A percentile compares a stretch with the other conserved stretches of the same genome.
Evolutionary conservation across 2,329 filamentous ascomycete species (phyloP).

Genomic region (Rhynchosporium agropyri): DNA sequence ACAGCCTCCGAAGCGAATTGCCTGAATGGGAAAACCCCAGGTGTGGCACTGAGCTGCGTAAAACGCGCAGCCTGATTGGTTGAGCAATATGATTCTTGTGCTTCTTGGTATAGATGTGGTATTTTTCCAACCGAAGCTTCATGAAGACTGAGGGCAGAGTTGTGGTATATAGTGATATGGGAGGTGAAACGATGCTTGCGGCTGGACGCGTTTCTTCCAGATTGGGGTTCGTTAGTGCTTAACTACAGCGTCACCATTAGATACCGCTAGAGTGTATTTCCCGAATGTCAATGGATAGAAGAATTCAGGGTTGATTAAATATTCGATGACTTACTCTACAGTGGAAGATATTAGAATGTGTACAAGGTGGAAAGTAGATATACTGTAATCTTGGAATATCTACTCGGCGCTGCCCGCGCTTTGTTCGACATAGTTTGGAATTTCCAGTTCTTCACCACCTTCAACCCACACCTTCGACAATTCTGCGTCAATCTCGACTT

Average conservation of each 20-base stretch:
- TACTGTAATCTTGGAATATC: conserved; percentile 9
- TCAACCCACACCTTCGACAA: conserved; percentile 52
- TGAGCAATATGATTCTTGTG: background rate
- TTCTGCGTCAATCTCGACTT: conserved; percentile 81
- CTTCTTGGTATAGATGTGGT: background rate
- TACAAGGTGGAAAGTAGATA: background rate
- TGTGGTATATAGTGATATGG: conserved; percentile 1
- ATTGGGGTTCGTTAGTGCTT: conserved; percentile 19
- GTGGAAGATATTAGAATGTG: too few relatives aligned
- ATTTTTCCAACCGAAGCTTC: background rate
- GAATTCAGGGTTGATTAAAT: too few relatives aligned
- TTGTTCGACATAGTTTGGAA: conserved; percentile 25
- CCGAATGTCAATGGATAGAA: too few relatives aligned
- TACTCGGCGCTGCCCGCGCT: background rate
- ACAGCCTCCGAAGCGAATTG: conserved; percentile 2
- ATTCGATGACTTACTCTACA: too few relatives aligned
- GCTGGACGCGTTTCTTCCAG: conserved; percentile 15
- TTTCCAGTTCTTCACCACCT: conserved; percentile 35
- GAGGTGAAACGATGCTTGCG: background rate
- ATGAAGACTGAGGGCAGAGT: background rate
- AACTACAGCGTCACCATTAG: background rate
- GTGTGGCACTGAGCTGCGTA: background rate
- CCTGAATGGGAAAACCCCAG: conserved; percentile 10
- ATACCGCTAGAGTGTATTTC: too few relatives aligned
- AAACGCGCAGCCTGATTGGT: background rate